phyloP scores from a whole-genome alignment of 129 eudicot species.

The Lactuca saligna region DNA sequence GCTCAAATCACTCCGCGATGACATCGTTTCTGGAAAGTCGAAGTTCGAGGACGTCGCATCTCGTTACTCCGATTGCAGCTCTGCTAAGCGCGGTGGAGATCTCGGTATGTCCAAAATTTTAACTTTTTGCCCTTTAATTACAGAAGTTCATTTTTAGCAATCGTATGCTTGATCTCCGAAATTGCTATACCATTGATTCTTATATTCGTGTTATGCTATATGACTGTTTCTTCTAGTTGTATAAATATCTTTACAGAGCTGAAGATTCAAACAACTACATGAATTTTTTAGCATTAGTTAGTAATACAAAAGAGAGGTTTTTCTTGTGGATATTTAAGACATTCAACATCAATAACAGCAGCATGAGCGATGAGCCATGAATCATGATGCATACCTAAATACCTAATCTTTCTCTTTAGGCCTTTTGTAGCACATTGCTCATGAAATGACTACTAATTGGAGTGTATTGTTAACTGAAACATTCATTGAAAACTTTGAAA shows the following conservation, averaged over 20 bases:
- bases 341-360: no score
- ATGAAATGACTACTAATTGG: not conserved
- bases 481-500: conserved; percentile 7
- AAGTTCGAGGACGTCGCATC: conserved; percentile 78
- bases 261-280: no score
- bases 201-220: not conserved
- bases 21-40: conserved; percentile 62
- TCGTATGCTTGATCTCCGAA: not conserved
- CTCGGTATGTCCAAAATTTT: conserved; percentile 47
- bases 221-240: not conserved
- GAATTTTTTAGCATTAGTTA: no score
- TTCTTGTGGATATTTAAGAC: no score
- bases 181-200: not conserved
- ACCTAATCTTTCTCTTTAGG: no score
- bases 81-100: conserved; percentile 99
- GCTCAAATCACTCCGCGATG: conserved; percentile 70
- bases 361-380: no score
- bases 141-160: not conserved
- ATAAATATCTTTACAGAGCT: no score
- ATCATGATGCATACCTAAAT: no score
- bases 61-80: conserved; percentile 76
- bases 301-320: no score
- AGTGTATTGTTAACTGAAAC: not conserved
- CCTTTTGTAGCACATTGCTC: not conserved
- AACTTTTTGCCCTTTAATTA: not conserved